Conservation (phyloP, 257 asterid species). For the Forsythia suspensa region DNA sequence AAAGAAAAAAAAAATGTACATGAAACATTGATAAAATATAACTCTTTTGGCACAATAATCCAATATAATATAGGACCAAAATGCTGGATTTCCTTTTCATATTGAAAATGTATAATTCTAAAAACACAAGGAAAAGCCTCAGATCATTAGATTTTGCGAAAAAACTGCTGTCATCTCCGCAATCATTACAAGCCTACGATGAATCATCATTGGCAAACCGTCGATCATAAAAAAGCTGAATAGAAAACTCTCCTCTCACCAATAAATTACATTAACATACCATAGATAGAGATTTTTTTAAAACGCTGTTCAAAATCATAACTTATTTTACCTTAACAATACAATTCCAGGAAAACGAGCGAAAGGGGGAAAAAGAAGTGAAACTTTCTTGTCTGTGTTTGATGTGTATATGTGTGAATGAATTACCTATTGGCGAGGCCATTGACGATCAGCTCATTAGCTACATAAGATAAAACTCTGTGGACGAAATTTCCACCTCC, state of each 20-base stretch:
- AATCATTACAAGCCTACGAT: conserved; percentile 15
- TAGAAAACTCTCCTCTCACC: neutral
- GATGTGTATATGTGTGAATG: neutral
- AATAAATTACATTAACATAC: neutral
- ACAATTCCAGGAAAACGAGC: neutral
- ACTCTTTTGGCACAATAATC: neutral
- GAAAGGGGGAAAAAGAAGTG: neutral
- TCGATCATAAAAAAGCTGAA: too few species aligned
- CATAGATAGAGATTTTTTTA: neutral
- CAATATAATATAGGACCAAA: neutral
- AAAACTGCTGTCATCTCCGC: conserved; percentile 7
- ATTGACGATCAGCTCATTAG: conserved; percentile 37
- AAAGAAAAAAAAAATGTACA: too few species aligned
- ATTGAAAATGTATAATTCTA: neutral
- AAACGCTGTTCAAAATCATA: neutral
- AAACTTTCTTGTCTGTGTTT: neutral
- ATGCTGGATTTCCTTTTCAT: neutral
- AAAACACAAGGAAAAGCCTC: neutral
- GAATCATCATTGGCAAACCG: neutral
- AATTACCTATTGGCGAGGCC: conserved; percentile 49
- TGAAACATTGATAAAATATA: too few species aligned
- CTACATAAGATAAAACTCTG: conserved; percentile 37
- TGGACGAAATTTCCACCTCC: conserved; percentile 42
- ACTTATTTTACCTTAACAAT: neutral
- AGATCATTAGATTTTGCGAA: conserved; percentile 3